Base-by-base conservation (phyloP, 2,329 filamentous ascomycete species). In the Cercospora sojina region DNA sequence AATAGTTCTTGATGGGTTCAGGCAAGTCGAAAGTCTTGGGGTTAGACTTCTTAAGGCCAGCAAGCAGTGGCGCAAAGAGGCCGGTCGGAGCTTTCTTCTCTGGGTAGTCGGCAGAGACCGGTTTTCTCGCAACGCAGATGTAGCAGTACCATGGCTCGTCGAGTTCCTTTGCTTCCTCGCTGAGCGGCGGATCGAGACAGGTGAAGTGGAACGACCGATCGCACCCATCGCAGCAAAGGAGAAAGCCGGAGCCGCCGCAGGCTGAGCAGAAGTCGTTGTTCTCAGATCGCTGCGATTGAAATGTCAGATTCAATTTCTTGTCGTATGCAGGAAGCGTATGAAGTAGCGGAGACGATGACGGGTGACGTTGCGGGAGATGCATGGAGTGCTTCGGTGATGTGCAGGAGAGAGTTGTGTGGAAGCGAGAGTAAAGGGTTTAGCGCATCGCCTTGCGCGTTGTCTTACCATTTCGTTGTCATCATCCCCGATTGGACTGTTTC, bases 211-310 rank as follows among this genome's bases (percentile, higher is more conserved):
- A 97, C 5, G 93, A 92, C 71, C 92, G 88, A 67, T 90, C 87
- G 80, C 95, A 99, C 69, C 91, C 91, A 81, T 98, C 95, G 79
- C 95, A 99, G 80, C 93, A 97, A 71, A 98, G 85, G 69, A 99
- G 86, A 72, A 92, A 88, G 65, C 94, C 94, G 71, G 88, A 90
- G 70, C 90, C 91, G 74, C 90, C 88, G 80, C 95, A 99, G 55
- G 92, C 88, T 68, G 90, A 90, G 82, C 94, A 99, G 76, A 90
- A 90, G 78, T 98, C 94, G 78, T 95, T 92, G 78, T 96, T 96
- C 69, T 97, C 75, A 18, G 75, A 78, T 27, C 69, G 68, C 76
- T 77, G 78, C 69, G 79, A 77, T 57, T 76, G 74, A 68, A 74
- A 72, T 66, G 76, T 83, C 74, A 83, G 79, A 71, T 69, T 51